These are phyloP conservation scores for Pneumocystis murina DNA, from an alignment of 1,139 yeast species.

Conservation along the genomic window DNA sequence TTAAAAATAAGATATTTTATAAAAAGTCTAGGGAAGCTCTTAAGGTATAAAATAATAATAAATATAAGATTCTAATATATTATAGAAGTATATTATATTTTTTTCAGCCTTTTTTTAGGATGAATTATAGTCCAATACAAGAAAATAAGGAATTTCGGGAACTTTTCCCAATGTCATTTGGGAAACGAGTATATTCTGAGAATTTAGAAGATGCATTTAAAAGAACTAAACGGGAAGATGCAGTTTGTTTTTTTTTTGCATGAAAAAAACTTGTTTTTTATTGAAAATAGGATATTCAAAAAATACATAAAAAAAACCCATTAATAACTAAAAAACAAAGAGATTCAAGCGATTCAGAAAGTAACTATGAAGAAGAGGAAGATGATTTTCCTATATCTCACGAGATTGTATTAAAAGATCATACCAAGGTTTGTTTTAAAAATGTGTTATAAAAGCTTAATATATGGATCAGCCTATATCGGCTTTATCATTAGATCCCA, in stretches of 20 bases:
- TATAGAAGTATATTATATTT: neutral
- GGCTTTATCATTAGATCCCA: conserved; percentile 21
- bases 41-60: neutral
- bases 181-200: conserved; percentile 10
- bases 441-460: neutral
- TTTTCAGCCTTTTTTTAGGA: neutral
- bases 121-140: neutral
- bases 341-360: neutral
- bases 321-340: neutral
- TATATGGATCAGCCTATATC: conserved; percentile 15
- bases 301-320: neutral
- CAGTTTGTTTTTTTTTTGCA: neutral
- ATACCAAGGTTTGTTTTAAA: conserved; percentile 14
- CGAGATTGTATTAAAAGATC: conserved; percentile 20
- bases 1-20: neutral
- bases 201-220: conserved; percentile 5
- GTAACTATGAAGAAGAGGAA: conserved; percentile 15
- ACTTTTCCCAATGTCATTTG: conserved; percentile 7
- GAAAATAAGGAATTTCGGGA: neutral
- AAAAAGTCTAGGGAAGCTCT: neutral
- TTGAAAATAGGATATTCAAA: neutral
- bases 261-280: neutral
- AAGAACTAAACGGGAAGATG: conserved; percentile 2
- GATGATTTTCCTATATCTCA: conserved; percentile 23
- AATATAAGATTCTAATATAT: neutral